phyloP scores from a whole-genome alignment of 371 early-diverging fungal genomes.

The Antonospora locustae region DNA sequence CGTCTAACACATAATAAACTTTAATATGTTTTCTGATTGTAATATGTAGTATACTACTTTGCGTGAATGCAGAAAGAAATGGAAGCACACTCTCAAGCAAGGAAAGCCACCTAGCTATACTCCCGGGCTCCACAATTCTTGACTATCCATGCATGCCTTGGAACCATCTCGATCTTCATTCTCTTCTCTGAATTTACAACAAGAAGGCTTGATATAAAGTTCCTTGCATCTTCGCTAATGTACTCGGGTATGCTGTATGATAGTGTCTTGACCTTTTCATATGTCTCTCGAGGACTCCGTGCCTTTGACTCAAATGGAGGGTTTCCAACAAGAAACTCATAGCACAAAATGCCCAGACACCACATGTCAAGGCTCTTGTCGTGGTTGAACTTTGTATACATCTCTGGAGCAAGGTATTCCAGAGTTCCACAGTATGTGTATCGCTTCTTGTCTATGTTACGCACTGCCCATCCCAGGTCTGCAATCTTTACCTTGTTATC shows the following conservation, averaged over 20 bases:
- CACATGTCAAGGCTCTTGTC: constrained; percentile 77
- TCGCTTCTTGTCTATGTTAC: constrained; percentile 64
- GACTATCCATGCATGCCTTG: constrained; percentile 65
- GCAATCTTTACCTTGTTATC: constrained; percentile 75
- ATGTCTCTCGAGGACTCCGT: constrained; percentile 60
- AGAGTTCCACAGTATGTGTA: constrained; percentile 72
- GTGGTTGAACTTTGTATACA: constrained; percentile 73
- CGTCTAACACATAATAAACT: too few relatives aligned
- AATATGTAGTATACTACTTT: too few relatives aligned
- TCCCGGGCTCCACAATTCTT: too few relatives aligned
- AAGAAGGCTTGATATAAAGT: constrained; percentile 69
- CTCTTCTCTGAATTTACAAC: constrained; percentile 63
- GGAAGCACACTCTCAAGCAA: too few relatives aligned
- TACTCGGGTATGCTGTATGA: constrained; percentile 67
- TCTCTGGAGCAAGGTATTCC: constrained; percentile 74
- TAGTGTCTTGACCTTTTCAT: constrained; percentile 65
- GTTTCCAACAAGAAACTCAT: constrained; percentile 78
- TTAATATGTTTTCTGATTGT: too few relatives aligned
- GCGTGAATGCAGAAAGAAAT: too few relatives aligned
- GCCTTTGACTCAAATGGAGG: constrained; percentile 77
- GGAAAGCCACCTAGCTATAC: too few relatives aligned
- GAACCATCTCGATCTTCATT: constrained; percentile 60
- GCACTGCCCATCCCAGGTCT: constrained; percentile 97
- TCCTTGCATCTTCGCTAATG: constrained; percentile 67
- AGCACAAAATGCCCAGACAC: constrained; percentile 86